Evolutionary conservation across 2,329 filamentous ascomycete species (phyloP).

Genomic region (Emmonsia crescens): DNA sequence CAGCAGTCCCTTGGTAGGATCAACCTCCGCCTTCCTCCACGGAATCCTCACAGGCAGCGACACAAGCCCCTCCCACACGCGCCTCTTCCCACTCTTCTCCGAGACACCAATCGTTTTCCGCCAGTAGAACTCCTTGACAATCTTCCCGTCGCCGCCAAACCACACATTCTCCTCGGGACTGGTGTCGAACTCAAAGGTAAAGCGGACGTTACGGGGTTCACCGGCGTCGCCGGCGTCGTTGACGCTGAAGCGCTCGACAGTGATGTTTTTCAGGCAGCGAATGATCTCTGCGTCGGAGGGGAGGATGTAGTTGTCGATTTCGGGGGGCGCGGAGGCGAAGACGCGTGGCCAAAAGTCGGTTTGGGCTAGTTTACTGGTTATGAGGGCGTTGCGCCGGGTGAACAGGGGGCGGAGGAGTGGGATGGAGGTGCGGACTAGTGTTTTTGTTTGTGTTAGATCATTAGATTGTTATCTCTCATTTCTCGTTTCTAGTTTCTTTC

Average conservation of each 20-base stretch:
- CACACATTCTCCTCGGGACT: constrained; percentile 55
- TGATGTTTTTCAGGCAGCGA: constrained; percentile 54
- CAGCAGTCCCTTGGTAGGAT: constrained; percentile 71
- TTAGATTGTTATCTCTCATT: no score
- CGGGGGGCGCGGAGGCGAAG: constrained; percentile 71
- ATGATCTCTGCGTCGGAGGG: constrained; percentile 63
- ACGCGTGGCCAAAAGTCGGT: constrained; percentile 92
- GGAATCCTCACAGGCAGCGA: constrained; percentile 79
- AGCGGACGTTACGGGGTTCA: constrained; percentile 67
- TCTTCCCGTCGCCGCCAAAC: constrained; percentile 57
- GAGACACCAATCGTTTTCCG: constrained; percentile 46
- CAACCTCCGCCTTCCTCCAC: constrained; percentile 83
- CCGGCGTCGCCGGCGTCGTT: constrained; percentile 43
- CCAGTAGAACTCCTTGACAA: constrained; percentile 92
- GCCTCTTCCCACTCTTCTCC: constrained; percentile 32
- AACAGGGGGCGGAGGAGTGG: constrained; percentile 60
- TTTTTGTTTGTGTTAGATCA: constrained; percentile 5
- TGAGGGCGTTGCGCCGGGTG: constrained; percentile 59
- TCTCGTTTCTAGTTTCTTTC: no score
- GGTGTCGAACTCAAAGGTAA: constrained; percentile 62
- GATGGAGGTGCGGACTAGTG: constrained; percentile 60
- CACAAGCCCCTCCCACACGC: constrained; percentile 63
- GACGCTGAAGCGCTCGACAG: constrained; percentile 72
- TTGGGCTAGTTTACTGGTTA: constrained; percentile 50
- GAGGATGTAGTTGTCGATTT: constrained; percentile 81